Evolutionary conservation across 2,329 filamentous ascomycete genomes (phyloP).

Genomic region (Davidsoniella virescens): DNA sequence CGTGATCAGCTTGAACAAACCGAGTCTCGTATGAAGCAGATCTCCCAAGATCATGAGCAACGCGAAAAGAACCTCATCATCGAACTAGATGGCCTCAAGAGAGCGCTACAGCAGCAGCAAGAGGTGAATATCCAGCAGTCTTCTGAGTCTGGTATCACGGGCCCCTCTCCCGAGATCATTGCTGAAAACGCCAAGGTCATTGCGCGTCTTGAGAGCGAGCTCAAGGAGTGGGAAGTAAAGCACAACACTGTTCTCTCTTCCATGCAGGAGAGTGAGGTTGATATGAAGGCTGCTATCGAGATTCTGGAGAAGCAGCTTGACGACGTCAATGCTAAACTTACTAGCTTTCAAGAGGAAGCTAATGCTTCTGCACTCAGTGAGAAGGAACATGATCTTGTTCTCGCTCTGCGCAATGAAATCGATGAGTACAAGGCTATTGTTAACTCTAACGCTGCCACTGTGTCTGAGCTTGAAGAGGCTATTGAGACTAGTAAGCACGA

Average conservation of each 20-base stretch:
- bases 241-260: conserved; percentile 55
- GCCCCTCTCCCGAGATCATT: conserved; percentile 7
- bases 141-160: neutral
- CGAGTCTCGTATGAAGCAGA: conserved; percentile 59
- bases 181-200: conserved; percentile 24
- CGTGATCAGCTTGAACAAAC: conserved; percentile 77
- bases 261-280: conserved; percentile 55
- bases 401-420: conserved; percentile 54
- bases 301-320: conserved; percentile 50
- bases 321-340: conserved; percentile 35
- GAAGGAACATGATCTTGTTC: conserved; percentile 43
- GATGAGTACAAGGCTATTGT: conserved; percentile 67
- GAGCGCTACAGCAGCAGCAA: conserved; percentile 11
- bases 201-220: conserved; percentile 50
- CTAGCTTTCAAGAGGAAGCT: conserved; percentile 26
- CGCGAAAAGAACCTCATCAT: conserved; percentile 59
- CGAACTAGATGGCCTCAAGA: conserved; percentile 42
- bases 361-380: conserved; percentile 27
- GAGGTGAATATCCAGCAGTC: neutral
- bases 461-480: conserved; percentile 58
- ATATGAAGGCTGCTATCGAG: conserved; percentile 54
- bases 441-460: conserved; percentile 48
- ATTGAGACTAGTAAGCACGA: conserved; percentile 42
- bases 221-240: conserved; percentile 59
- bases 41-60: conserved; percentile 55